Base-by-base conservation (phyloP, 768 basidiomycete species). In the Rhizopogon vinicolor region DNA sequence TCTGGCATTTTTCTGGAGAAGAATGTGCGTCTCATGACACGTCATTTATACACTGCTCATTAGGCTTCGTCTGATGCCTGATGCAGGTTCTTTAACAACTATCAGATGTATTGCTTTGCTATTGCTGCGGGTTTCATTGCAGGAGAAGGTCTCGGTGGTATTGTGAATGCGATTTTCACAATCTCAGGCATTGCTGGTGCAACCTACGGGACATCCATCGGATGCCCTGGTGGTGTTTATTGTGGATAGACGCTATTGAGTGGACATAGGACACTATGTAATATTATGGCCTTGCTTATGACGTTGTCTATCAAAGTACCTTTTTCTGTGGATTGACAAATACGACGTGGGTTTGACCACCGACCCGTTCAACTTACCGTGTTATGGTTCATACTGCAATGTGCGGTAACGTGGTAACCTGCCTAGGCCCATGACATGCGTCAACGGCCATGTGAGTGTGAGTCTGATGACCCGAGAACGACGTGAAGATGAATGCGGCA, bases 61-160 rank as follows among this genome's bases (percentile, higher is more conserved):
- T 6, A 4, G 12, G 42, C 42, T 22, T 14, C 12, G 13, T 14
- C 19, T 43, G 42, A 43, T 7, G 14, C 22, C 1, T 14, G 13
- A 1, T 25, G 22, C 42, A 53, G 52, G 52, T 53, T 53, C 52
- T 53, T 53, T 29, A 28, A 40, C 16, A 53, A 31, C 41, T 53
- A 53, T 31, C 52, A 53, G 18, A 53, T 44, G 63, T 69, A 69
- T 60, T 66, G 66, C 28, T 73, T 67, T 53, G 65, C 72, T 9
- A 52, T 72, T 29, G 70, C 72, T 28, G 71, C 72, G 25, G 72
- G 72, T 33, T 64, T 71, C 52, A 65, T 73, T 31, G 70, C 71
- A 8, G 72, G 72, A 9, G 72, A 73, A 50, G 72, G 72, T 45
- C 55, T 72, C 5, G 72, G 72, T 10, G 64, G 66, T 18, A 67